These are phyloP conservation scores for Lactarius hengduanensis DNA, from an alignment of 768 basidiomycete genomes.

Conservation along the genomic window DNA sequence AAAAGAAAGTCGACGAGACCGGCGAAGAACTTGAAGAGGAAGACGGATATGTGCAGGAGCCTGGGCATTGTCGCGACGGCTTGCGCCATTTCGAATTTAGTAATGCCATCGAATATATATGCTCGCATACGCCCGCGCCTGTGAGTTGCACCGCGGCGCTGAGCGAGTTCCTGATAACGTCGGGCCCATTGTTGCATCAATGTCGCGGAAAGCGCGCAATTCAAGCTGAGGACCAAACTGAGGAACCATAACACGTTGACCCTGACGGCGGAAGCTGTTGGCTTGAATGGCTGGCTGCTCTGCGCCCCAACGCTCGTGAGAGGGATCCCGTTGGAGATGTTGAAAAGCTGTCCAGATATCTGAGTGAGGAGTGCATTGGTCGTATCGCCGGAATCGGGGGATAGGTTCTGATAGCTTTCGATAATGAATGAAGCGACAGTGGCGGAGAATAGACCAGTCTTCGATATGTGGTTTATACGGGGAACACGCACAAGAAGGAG, in stretches of 20 bases:
- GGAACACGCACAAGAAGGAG: neutral
- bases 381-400: conserved; percentile 7
- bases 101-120: neutral
- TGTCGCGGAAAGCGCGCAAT: conserved; percentile 4
- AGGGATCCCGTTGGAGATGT: neutral
- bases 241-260: conserved; percentile 18
- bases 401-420: conserved; percentile 17
- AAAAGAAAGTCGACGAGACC: conserved; percentile 1
- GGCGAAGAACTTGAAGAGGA: conserved; percentile 14
- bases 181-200: conserved; percentile 22
- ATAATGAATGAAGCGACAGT: conserved; percentile 24
- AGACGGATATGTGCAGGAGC: conserved; percentile 1
- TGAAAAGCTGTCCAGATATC: neutral
- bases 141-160: neutral
- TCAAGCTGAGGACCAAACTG: conserved; percentile 10
- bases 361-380: conserved; percentile 1
- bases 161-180: neutral
- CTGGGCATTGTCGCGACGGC: neutral
- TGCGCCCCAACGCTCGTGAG: neutral
- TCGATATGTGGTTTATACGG: neutral
- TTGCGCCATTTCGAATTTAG: neutral
- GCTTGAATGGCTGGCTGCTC: neutral
- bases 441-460: conserved; percentile 26
- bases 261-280: conserved; percentile 6
- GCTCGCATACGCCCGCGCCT: neutral